Conservation (phyloP, 345 rosid genomes). For the Erodium maritimum region DNA sequence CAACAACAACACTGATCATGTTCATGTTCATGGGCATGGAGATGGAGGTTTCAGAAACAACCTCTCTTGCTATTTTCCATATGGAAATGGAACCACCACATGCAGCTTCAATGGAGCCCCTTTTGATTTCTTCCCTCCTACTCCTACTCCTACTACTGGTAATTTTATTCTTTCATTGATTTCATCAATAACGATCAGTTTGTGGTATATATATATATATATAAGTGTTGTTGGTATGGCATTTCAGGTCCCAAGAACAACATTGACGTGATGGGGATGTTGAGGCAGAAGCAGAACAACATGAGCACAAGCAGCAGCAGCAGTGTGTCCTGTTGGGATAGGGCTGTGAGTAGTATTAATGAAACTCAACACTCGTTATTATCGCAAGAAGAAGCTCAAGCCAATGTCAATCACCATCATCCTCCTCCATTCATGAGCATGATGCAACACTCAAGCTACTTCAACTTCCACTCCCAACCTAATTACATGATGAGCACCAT, state of each 20-base stretch:
- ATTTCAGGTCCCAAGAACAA: conserved; percentile 29
- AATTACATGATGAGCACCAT: neutral
- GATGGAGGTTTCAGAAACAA: too few species aligned
- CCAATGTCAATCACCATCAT: neutral
- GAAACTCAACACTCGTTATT: neutral
- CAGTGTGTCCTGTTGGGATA: neutral
- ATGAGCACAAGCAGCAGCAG: too few species aligned
- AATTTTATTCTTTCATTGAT: too few species aligned
- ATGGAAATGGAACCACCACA: too few species aligned
- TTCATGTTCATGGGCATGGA: too few species aligned
- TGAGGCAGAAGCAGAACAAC: too few species aligned
- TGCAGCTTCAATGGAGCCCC: too few species aligned
- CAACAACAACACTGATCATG: too few species aligned
- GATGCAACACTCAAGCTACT: neutral
- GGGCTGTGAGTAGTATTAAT: neutral
- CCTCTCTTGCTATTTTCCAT: too few species aligned
- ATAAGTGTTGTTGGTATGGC: neutral
- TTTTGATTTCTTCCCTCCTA: too few species aligned
- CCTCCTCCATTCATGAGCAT: neutral
- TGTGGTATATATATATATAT: neutral
- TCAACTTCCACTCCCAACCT: neutral
- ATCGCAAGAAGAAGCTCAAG: neutral
- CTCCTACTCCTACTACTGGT: too few species aligned
- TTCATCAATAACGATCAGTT: neutral
- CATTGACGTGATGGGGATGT: too few species aligned